Percentiles rank a stretch among this genome's conserved stretches.
Evolutionary conservation across 1,284 basidiomycete genomes (phyloP).

Genomic region (Puccinia sorghi): DNA sequence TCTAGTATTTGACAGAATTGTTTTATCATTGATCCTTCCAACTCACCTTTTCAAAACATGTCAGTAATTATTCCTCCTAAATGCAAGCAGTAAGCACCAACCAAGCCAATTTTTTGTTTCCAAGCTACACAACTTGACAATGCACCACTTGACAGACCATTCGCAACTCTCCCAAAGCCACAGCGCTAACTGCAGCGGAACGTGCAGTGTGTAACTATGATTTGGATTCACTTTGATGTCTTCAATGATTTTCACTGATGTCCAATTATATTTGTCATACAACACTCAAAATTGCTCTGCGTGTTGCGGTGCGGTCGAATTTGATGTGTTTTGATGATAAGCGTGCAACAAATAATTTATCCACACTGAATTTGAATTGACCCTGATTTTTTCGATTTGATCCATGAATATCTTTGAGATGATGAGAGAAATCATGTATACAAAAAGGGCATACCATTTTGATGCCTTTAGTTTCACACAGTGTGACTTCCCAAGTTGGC

Average conservation of each 20-base stretch:
- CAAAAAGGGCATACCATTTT: slow-evolving; percentile 22
- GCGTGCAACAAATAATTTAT: slow-evolving; percentile 44
- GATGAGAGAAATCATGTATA: slow-evolving; percentile 18
- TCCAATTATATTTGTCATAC: background rate
- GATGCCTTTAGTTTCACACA: slow-evolving; percentile 32
- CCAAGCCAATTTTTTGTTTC: slow-evolving; percentile 1
- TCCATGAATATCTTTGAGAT: background rate
- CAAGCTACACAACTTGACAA: background rate
- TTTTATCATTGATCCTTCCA: slow-evolving; percentile 1
- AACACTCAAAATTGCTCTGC: background rate
- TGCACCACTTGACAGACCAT: background rate
- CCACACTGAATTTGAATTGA: slow-evolving; percentile 9
- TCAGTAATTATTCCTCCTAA: background rate
- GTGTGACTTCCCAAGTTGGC: background rate
- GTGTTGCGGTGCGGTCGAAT: background rate
- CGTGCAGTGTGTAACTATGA: slow-evolving; percentile 1
- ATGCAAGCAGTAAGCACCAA: background rate
- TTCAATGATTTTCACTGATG: background rate
- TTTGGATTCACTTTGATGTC: background rate
- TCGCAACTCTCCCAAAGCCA: slow-evolving; percentile 16
- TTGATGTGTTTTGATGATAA: background rate
- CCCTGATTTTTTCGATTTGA: slow-evolving; percentile 6
- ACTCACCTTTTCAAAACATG: background rate
- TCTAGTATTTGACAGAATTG: slow-evolving; percentile 7
- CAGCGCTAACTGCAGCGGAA: background rate